phyloP scores from a whole-genome alignment of 169 alveolate species.

The Plasmodium billcollinsi region DNA sequence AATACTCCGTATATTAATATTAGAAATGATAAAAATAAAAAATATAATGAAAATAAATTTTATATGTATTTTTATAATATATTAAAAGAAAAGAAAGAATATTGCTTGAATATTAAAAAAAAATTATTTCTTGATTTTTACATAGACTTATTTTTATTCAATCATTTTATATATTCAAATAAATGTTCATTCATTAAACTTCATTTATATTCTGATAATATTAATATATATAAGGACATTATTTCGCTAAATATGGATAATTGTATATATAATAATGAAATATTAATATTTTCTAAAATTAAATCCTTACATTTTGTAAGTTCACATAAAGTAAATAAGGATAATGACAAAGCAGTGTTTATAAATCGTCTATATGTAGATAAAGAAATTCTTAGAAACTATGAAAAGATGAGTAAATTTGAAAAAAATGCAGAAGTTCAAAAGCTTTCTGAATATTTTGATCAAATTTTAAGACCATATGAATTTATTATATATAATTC shows the following conservation, averaged over 20 bases:
- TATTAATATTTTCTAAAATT: constrained; percentile 28
- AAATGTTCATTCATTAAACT: constrained; percentile 64
- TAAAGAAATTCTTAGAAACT: constrained; percentile 54
- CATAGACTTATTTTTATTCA: constrained; percentile 10
- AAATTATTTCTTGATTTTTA: constrained; percentile 48
- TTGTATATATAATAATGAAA: constrained; percentile 15
- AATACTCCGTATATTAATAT: constrained; percentile 6
- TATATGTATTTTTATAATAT: constrained; percentile 36
- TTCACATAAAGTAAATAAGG: constrained; percentile 26
- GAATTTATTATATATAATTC: constrained; percentile 40
- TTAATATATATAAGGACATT: constrained; percentile 37
- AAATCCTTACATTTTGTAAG: constrained; percentile 62
- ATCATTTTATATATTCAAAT: constrained; percentile 35
- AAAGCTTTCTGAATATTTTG: constrained; percentile 49
- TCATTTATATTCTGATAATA: constrained; percentile 41
- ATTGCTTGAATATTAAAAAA: constrained; percentile 49
- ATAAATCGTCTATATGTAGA: constrained; percentile 31
- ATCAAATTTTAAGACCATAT: constrained; percentile 55
- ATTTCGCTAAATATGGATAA: constrained; percentile 32
- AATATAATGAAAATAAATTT: constrained; percentile 29
- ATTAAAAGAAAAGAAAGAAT: constrained; percentile 56
- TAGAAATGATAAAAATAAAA: constrained; percentile 10
- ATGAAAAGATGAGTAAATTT: constrained; percentile 9
- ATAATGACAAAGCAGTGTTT: constrained; percentile 41
- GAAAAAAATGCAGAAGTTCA: constrained; percentile 18